These are phyloP conservation scores for Triticum aestivum DNA, from an alignment of 176 grass and related monocot species.

Conservation along the genomic window DNA sequence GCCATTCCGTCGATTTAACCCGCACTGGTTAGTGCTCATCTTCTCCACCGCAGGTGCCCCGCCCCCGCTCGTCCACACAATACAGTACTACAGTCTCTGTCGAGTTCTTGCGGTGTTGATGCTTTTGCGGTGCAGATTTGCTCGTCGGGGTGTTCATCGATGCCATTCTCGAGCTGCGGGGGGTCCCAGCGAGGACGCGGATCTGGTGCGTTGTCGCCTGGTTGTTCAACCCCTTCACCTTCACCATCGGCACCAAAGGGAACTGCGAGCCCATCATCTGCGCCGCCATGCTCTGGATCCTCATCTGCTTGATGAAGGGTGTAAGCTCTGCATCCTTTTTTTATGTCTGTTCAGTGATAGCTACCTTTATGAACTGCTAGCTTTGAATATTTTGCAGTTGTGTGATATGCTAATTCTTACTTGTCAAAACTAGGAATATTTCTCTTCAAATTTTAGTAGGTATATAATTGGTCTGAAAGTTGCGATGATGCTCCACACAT, in stretches of 20 bases:
- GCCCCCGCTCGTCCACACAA: neutral
- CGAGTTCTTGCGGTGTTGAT: neutral
- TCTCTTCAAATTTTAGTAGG: neutral
- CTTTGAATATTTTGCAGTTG: neutral
- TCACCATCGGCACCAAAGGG: conserved; percentile 93
- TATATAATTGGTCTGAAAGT: neutral
- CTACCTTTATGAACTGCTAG: neutral
- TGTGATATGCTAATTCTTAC: neutral
- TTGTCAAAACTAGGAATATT: neutral
- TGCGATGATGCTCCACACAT: too few relatives aligned
- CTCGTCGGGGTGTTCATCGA: conserved; percentile 77
- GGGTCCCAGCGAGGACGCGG: conserved; percentile 60
- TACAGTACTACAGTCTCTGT: neutral
- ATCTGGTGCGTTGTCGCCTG: conserved; percentile 68
- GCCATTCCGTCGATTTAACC: too few relatives aligned
- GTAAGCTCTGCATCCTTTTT: conserved; percentile 60
- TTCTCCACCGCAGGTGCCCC: conserved; percentile 76
- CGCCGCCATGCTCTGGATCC: conserved; percentile 81
- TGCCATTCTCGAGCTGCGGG: conserved; percentile 56
- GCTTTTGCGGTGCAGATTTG: conserved; percentile 59
- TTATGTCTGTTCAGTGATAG: neutral
- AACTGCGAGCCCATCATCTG: conserved; percentile 92
- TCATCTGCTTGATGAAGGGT: conserved; percentile 93
- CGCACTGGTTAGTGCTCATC: conserved; percentile 23
- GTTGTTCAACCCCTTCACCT: conserved; percentile 94